A percentile compares a stretch with the other conserved stretches of the same genome.
Conservation (phyloP, 495 filamentous ascomycete genomes). For the Neurospora hispaniola region DNA sequence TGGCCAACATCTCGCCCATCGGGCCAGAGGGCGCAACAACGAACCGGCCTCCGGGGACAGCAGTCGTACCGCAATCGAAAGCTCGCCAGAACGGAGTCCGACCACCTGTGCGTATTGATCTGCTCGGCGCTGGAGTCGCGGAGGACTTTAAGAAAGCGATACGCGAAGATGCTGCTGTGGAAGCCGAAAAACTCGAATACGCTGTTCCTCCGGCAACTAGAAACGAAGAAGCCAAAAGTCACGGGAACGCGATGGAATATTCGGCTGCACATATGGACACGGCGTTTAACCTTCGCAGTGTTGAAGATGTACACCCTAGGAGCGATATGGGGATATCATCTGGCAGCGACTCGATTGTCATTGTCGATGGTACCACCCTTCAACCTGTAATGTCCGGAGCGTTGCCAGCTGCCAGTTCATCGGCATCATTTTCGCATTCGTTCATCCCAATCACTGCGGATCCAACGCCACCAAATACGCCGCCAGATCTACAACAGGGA, state of each 20-base stretch:
- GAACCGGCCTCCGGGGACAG: constrained; percentile 42
- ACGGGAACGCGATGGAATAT: constrained; percentile 22
- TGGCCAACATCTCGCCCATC: constrained; percentile 40
- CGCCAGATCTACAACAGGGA: constrained; percentile 30
- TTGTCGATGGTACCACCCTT: constrained; percentile 59
- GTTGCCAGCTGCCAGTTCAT: constrained; percentile 31
- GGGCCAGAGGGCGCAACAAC: constrained; percentile 40
- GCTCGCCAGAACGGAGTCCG: constrained; percentile 29
- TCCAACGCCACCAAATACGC: constrained; percentile 44
- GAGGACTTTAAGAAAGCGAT: constrained; percentile 63
- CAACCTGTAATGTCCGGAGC: constrained; percentile 37
- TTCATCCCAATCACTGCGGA: constrained; percentile 34
- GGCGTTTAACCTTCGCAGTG: constrained; percentile 10
- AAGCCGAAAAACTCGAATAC: constrained; percentile 23
- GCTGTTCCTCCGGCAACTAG: constrained; percentile 6
- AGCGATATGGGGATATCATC: constrained; percentile 51
- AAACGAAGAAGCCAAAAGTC: not conserved
- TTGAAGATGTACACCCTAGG: constrained; percentile 18
- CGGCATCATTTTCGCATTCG: constrained; percentile 39
- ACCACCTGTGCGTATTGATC: constrained; percentile 52
- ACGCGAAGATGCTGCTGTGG: constrained; percentile 42
- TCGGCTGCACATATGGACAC: constrained; percentile 29
- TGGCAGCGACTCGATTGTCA: constrained; percentile 79
- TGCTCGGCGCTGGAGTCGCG: constrained; percentile 66
- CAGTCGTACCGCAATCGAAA: constrained; percentile 43